phyloP scores from a whole-genome alignment of 805 yeast genomes.

The Maudiozyma pseudohumilis region DNA sequence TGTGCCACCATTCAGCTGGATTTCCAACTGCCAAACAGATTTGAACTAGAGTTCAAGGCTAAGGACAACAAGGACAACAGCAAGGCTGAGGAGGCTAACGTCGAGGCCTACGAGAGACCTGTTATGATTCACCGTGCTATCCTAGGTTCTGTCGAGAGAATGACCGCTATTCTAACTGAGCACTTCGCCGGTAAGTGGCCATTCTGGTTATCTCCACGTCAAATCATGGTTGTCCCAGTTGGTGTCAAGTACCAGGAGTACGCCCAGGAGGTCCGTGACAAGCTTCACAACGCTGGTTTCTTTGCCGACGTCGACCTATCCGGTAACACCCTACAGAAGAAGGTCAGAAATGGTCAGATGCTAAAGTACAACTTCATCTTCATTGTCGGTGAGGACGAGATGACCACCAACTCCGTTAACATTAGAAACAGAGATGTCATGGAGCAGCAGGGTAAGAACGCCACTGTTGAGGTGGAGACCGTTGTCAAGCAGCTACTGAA shows the following conservation, averaged over 20 bases:
- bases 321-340: constrained; percentile 96
- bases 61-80: constrained; percentile 37
- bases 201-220: constrained; percentile 99
- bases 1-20: constrained; percentile 98
- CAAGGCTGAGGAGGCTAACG: constrained; percentile 24
- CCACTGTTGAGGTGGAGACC: constrained; percentile 59
- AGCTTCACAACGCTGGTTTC: constrained; percentile 63
- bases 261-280: constrained; percentile 71
- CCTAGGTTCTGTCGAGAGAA: constrained; percentile 96
- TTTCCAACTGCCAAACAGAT: constrained; percentile 94
- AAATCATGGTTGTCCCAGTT: constrained; percentile 90
- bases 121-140: constrained; percentile 99
- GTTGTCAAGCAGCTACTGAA: constrained; percentile 60
- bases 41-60: constrained; percentile 78
- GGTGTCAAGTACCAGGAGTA: constrained; percentile 88
- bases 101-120: constrained; percentile 65
- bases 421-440: constrained; percentile 94
- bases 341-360: constrained; percentile 93
- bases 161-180: constrained; percentile 97
- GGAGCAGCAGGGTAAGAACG: constrained; percentile 89
- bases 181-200: constrained; percentile 99
- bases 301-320: constrained; percentile 87
- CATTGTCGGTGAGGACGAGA: constrained; percentile 94
- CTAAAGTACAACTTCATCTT: constrained; percentile 91
- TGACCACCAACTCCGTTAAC: constrained; percentile 69